Conservation (phyloP, 805 yeast species). For the Metschnikowia orientalis region DNA sequence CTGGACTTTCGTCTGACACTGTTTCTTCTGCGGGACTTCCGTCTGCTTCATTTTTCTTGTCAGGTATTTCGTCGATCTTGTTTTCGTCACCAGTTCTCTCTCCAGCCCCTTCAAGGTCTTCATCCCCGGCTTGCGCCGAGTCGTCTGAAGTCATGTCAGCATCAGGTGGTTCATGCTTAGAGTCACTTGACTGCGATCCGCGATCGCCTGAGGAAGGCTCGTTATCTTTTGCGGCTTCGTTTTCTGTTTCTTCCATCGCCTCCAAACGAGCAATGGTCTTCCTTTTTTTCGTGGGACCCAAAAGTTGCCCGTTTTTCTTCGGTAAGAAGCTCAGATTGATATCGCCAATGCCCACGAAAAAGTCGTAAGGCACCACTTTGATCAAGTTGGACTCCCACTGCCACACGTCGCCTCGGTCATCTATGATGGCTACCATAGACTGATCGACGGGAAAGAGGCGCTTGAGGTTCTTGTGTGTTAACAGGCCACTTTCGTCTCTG, state of each 20-base stretch:
- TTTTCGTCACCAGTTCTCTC: too few relatives aligned
- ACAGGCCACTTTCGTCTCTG: constrained; percentile 90
- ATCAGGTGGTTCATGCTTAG: too few relatives aligned
- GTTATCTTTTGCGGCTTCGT: too few relatives aligned
- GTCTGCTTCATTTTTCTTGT: too few relatives aligned
- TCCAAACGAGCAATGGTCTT: constrained; percentile 55
- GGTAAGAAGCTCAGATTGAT: constrained; percentile 92
- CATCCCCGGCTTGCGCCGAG: too few relatives aligned
- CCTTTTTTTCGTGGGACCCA: constrained; percentile 61
- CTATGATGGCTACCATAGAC: constrained; percentile 92
- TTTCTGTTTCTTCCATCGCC: constrained; percentile 28
- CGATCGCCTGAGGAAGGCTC: too few relatives aligned
- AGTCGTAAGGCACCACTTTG: constrained; percentile 92
- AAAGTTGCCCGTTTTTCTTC: constrained; percentile 54
- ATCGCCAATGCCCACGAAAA: constrained; percentile 96
- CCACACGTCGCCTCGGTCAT: constrained; percentile 99
- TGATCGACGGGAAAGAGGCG: constrained; percentile 93
- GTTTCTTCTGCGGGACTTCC: too few relatives aligned
- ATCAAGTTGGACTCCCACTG: constrained; percentile 90
- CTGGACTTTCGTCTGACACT: too few relatives aligned
- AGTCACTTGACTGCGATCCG: too few relatives aligned
- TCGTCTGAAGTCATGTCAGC: too few relatives aligned
- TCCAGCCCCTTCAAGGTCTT: too few relatives aligned
- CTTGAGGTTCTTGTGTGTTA: constrained; percentile 83
- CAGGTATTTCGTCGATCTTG: too few relatives aligned